These are phyloP conservation scores for Boletus rufocinnamomeus DNA, from an alignment of 768 basidiomycete species.

Conservation along the genomic window DNA sequence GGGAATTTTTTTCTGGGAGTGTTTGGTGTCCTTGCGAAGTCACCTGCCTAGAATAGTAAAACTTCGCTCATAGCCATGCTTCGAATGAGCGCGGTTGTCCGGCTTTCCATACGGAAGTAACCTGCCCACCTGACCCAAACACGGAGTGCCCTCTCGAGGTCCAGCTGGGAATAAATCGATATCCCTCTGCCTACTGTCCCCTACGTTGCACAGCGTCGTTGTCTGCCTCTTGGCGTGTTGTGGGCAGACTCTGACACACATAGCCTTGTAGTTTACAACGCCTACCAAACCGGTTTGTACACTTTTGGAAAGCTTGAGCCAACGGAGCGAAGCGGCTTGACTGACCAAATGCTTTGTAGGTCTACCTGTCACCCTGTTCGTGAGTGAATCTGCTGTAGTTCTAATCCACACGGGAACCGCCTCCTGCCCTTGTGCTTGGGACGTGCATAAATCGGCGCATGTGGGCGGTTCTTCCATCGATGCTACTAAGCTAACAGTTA, in stretches of 20 bases:
- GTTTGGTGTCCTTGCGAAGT: no score
- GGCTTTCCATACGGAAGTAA: no score
- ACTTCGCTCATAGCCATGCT: no score
- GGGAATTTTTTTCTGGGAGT: no score
- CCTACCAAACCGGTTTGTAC: slow-evolving; percentile 6
- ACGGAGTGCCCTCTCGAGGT: not conserved
- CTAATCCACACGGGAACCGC: not conserved
- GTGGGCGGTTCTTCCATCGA: not conserved
- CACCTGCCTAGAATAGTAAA: no score
- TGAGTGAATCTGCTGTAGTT: slow-evolving; percentile 1
- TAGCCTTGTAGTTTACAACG: slow-evolving; percentile 11
- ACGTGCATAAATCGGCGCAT: slow-evolving; percentile 9
- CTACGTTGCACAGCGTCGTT: not conserved
- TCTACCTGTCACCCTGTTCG: slow-evolving; percentile 13
- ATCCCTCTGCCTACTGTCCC: not conserved
- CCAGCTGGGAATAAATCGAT: not conserved
- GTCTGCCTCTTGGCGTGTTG: not conserved
- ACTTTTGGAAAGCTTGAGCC: slow-evolving; percentile 23
- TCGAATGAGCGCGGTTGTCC: no score
- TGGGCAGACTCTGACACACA: not conserved
- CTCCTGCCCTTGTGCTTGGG: slow-evolving; percentile 7
- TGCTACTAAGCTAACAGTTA: not conserved
- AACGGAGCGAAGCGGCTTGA: slow-evolving; percentile 4
- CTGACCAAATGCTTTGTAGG: slow-evolving; percentile 22
- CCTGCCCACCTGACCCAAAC: not conserved